Evolutionary conservation across 768 basidiomycete genomes (phyloP).

Genomic region (Sarcomyxa edulis): DNA sequence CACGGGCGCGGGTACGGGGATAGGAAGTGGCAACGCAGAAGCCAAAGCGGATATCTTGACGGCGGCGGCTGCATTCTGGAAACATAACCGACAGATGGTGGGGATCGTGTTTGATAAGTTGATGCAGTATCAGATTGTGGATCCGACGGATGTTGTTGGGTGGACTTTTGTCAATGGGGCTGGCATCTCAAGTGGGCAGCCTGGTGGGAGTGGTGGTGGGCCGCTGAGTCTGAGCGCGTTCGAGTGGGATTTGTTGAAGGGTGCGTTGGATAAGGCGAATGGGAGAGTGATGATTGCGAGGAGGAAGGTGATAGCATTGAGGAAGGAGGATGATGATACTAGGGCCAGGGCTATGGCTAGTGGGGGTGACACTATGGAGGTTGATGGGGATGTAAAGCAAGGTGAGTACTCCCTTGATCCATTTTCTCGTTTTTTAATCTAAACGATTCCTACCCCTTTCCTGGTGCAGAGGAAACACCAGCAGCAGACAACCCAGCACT

Average conservation of each 20-base stretch:
- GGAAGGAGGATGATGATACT: constrained; percentile 87
- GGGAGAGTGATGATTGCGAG: constrained; percentile 79
- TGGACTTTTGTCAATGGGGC: constrained; percentile 71
- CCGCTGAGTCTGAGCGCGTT: constrained; percentile 46
- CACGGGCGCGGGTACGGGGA: constrained; percentile 61
- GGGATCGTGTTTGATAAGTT: constrained; percentile 95
- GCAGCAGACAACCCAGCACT: constrained; percentile 61
- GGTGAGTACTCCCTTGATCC: constrained; percentile 19
- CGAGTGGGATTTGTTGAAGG: constrained; percentile 84
- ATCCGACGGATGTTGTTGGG: constrained; percentile 83
- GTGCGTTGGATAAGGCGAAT: constrained; percentile 85
- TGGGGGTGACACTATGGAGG: constrained; percentile 58
- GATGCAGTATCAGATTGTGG: constrained; percentile 97
- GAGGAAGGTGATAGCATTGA: constrained; percentile 64
- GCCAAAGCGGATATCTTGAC: constrained; percentile 69
- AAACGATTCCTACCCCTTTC: constrained; percentile 1
- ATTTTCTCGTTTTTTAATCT: constrained; percentile 7
- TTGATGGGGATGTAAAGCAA: constrained; percentile 60
- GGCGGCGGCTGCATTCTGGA: constrained; percentile 78
- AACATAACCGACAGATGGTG: constrained; percentile 78
- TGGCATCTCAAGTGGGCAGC: constrained; percentile 18
- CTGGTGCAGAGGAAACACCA: constrained; percentile 41
- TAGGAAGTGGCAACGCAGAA: constrained; percentile 42
- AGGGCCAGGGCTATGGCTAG: constrained; percentile 71
- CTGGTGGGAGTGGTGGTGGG: constrained; percentile 33